Percentiles rank a stretch among this genome's conserved stretches.
Conservation (phyloP, 768 basidiomycete species). For the Collybiopsis luxurians region DNA sequence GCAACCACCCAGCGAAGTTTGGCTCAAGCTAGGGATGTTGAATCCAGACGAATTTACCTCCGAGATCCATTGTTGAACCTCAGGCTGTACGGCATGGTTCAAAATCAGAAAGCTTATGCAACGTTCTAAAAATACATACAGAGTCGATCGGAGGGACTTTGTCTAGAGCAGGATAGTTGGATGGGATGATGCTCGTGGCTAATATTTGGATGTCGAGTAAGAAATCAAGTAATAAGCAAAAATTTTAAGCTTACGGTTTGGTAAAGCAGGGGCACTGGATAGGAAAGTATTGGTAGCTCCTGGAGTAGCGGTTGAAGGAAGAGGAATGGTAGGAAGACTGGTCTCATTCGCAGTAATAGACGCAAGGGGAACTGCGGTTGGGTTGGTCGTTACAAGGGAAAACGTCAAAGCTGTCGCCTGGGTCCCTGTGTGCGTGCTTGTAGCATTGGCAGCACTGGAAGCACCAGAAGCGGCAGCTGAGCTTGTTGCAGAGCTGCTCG, state of each 20-base stretch:
- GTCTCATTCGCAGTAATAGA: constrained; percentile 43
- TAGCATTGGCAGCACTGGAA: not conserved
- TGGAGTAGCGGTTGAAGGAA: constrained; percentile 44
- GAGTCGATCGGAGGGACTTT: constrained; percentile 56
- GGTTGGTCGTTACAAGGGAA: constrained; percentile 48
- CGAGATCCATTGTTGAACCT: constrained; percentile 71
- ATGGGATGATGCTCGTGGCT: constrained; percentile 44
- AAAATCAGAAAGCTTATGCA: too few species aligned
- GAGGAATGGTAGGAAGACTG: constrained; percentile 39
- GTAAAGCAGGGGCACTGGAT: constrained; percentile 57
- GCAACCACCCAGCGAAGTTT: constrained; percentile 52
- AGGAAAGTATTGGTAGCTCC: constrained; percentile 52
- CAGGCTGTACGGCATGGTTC: constrained; percentile 20
- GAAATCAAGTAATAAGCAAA: constrained; percentile 1
- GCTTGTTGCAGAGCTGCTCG: constrained; percentile 12
- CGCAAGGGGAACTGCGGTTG: constrained; percentile 58
- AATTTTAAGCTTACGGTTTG: constrained; percentile 39
- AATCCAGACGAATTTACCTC: constrained; percentile 57
- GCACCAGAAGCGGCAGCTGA: constrained; percentile 12
- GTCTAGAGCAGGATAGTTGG: constrained; percentile 71
- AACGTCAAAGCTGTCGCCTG: constrained; percentile 38
- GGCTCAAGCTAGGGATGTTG: constrained; percentile 50
- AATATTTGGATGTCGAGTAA: not conserved
- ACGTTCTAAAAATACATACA: not conserved
- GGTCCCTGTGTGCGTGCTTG: constrained; percentile 15